Percentiles rank a stretch among this genome's conserved stretches.
These are phyloP conservation scores for Pugionium cornutum DNA, from an alignment of 345 rosid genomes.

Conservation along the genomic window DNA sequence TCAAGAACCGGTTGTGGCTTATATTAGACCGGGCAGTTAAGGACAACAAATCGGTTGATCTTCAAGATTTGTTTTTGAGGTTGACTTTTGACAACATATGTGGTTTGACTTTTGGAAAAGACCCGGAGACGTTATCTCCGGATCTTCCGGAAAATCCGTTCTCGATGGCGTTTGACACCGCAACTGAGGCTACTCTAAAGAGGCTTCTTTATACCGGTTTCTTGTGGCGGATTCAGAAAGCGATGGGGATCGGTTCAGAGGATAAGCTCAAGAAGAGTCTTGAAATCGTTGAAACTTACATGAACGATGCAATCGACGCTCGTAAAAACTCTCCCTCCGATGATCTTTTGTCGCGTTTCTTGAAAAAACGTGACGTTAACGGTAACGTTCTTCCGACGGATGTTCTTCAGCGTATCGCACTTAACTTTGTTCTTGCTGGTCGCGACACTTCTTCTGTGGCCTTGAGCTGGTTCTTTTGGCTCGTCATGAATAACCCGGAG, in stretches of 20 bases:
- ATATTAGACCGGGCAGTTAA: constrained; percentile 60
- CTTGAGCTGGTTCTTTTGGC: constrained; percentile 95
- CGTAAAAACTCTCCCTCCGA: constrained; percentile 75
- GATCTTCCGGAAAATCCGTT: constrained; percentile 81
- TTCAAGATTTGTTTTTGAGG: constrained; percentile 81
- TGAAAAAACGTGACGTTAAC: constrained; percentile 67
- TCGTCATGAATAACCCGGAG: constrained; percentile 65
- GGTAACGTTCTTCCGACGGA: constrained; percentile 58
- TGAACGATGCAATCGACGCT: constrained; percentile 65
- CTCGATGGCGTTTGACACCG: constrained; percentile 67
- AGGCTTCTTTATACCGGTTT: constrained; percentile 73
- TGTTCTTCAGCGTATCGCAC: constrained; percentile 78
- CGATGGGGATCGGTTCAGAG: constrained; percentile 63
- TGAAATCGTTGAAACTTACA: constrained; percentile 58
- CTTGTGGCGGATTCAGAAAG: constrained; percentile 65
- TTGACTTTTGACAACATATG: constrained; percentile 89
- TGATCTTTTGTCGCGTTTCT: constrained; percentile 76
- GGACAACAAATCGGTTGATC: constrained; percentile 52
- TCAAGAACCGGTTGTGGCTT: constrained; percentile 77
- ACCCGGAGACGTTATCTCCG: constrained; percentile 71
- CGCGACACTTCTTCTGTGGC: constrained; percentile 94
- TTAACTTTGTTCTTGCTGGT: constrained; percentile 89
- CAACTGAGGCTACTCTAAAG: constrained; percentile 83
- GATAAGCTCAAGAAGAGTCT: constrained; percentile 56
- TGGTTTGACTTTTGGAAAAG: constrained; percentile 86